Base-by-base conservation (phyloP, 2,329 filamentous ascomycete genomes). In the Pleurostoma richardsiae region DNA sequence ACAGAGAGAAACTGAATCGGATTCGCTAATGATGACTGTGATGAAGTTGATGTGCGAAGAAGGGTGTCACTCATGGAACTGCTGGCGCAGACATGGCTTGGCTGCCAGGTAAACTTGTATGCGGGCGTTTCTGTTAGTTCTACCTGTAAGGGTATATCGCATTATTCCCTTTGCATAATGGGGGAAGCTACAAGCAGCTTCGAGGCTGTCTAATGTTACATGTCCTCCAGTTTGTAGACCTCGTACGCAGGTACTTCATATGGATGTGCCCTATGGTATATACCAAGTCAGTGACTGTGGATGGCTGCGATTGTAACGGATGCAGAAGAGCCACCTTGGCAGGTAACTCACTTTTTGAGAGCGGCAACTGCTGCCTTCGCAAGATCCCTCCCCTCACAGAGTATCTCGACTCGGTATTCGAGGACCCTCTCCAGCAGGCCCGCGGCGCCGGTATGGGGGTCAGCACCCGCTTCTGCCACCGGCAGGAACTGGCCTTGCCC, bases 1-100 rank as follows among this genome's bases (percentile, higher is more conserved):
- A 91, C 72, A 77, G 86, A 54, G 82, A 85, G 58, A 79, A 82
- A 56, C 64, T 90, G 64, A 82, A 86, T 58, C 77, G 84, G 43
- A 83, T 85, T 54, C 67, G 30, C 10, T 43, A n/a, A 44, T 36
- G n/a, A 8, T 36, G 8, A 8, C 8, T 8, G 33, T 36, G 8
- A 36, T 36, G 8, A 36, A 36, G 33, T 8, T n/a, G 19, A 19
- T 19, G 19, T 19, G 19, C 19, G 19, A 19, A 19, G 19, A 19
- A 19, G 19, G 19, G 19, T 19, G 19, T 19, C 19, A 19, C 19
- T 19, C 19, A 19, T 19, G 19, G 19, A 19, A 19, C 19, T 19
- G 19, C 19, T 19, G 19, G 19, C 19, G 19, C 19, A 19, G 19
- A 19, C 19, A 19, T 19, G 19, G 19, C 19, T 19, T 19, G 19